Evolutionary conservation across 257 asterid species (phyloP).

Genomic region (Phtheirospermum japonicum): DNA sequence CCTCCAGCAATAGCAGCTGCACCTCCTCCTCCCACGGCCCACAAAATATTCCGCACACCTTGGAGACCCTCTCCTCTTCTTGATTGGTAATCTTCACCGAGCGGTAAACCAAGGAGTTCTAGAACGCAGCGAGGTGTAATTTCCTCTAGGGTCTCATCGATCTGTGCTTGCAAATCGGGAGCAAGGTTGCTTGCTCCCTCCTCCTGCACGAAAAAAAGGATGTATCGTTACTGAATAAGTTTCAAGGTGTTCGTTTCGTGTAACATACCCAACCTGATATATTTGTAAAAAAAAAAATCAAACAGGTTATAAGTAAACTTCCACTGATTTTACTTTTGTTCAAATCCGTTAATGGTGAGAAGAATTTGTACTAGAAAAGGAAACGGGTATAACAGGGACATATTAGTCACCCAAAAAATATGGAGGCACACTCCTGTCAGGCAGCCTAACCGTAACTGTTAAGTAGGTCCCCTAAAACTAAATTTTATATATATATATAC

Average conservation of each 20-base stretch:
- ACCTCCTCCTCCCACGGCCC: slow-evolving; percentile 99
- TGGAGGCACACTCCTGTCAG: no score
- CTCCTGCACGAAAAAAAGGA: slow-evolving; percentile 47
- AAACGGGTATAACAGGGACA: slow-evolving; percentile 1
- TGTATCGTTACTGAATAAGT: slow-evolving; percentile 11
- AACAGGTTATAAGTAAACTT: background rate
- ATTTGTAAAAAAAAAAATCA: slow-evolving; percentile 3
- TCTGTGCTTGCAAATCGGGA: slow-evolving; percentile 85
- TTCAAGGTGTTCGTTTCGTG: background rate
- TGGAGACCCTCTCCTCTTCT: slow-evolving; percentile 88
- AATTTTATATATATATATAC: no score
- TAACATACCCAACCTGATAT: background rate
- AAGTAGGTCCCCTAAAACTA: no score
- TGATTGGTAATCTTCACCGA: slow-evolving; percentile 59
- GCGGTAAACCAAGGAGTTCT: slow-evolving; percentile 85
- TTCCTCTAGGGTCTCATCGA: slow-evolving; percentile 92
- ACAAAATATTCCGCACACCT: slow-evolving; percentile 86
- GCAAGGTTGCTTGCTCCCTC: slow-evolving; percentile 98
- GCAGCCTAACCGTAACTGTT: no score
- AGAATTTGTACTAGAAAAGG: background rate
- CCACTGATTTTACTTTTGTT: background rate
- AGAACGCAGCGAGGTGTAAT: slow-evolving; percentile 77
- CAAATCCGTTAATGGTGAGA: background rate
- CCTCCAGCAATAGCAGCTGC: slow-evolving; percentile 96
- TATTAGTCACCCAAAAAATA: background rate